Evolutionary conservation across 2,329 filamentous ascomycete genomes (phyloP), one percentile per base, ranked within the genome.

Genomic region (Diaporthe aspalathi): DNA sequence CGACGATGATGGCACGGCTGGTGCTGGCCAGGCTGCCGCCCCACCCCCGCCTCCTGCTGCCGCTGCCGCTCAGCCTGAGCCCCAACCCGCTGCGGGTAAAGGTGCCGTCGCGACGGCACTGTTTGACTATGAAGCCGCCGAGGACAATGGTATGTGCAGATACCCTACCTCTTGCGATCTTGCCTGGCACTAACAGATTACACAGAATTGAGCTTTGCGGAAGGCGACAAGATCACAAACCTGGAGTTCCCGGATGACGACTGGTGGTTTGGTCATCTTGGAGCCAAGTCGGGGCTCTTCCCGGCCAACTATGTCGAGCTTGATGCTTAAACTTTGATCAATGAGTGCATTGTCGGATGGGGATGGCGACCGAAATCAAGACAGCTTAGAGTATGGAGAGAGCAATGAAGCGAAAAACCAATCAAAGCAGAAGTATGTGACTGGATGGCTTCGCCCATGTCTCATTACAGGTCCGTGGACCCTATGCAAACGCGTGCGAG

Each of bases 221-320:
- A 99, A 78, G 92, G 93, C 38, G 95, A 93, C 49, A 94, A 86
- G 74, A 92, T 99, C 76, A 92, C 89, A 35, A 88, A 92, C 78
- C 85, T 99, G 74, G 94, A 98, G 84, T 98, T 98, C 82, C 96
- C 96, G 2, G 96, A 98, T 77, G 95, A 98, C 75, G 96, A 99
- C 80, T 99, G 96, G 96, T 99, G 96, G 96, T 93, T 95, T 77
- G 96, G 96, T 71, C 90, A 93, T 77, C 97, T 92, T 81, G 87
- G 91, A 32, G 94, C 94, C 65, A 88, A 91, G 71, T 88, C 89
- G 38, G 96, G 96, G 73, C 87, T 99, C 56, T 99, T 99, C 89
- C 91, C 91, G 16, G 88, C 90, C 78, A 92, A 92, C 80, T 92
- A 92, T 76, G 91, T 92, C 74, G 83, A 91, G 80, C 81, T 91